Conservation (phyloP, 768 basidiomycete genomes). For the Pulveroboletus ravenelii region DNA sequence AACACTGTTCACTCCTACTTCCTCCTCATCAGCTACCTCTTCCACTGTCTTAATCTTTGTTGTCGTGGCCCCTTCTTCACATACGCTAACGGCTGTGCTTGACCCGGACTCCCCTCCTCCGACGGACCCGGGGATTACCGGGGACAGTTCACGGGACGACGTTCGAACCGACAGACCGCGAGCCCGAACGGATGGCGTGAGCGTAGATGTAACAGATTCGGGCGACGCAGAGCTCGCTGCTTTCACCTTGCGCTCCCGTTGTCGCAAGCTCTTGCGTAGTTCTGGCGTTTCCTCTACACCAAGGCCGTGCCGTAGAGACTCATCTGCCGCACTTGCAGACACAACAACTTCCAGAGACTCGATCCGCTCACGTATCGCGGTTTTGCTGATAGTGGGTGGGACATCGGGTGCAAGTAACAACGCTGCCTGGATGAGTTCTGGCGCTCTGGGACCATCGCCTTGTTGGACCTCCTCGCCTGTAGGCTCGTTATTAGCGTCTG, state of each 20-base stretch:
- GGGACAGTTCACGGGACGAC: slow-evolving; percentile 20
- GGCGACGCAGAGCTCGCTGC: slow-evolving; percentile 19
- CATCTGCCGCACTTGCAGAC: slow-evolving; percentile 6
- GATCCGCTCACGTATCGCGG: slow-evolving; percentile 23
- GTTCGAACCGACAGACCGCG: slow-evolving; percentile 20
- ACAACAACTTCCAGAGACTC: slow-evolving; percentile 11
- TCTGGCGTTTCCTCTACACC: slow-evolving; percentile 22
- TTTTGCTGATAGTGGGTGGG: slow-evolving; percentile 3
- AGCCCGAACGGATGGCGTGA: slow-evolving; percentile 24
- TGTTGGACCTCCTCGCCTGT: slow-evolving; percentile 4
- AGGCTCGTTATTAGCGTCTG: slow-evolving; percentile 2
- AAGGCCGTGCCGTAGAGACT: slow-evolving; percentile 7
- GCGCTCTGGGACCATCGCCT: background rate
- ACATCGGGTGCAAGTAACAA: slow-evolving; percentile 20
- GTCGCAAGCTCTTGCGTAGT: slow-evolving; percentile 29
- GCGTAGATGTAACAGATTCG: slow-evolving; percentile 26
- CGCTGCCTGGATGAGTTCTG: slow-evolving; percentile 1
- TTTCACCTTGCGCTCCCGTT: slow-evolving; percentile 25
- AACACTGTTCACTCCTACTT: slow-evolving; percentile 10
- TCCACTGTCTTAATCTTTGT: slow-evolving; percentile 16
- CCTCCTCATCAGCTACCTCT: slow-evolving; percentile 11
- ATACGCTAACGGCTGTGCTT: slow-evolving; percentile 32
- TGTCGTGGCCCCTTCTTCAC: slow-evolving; percentile 24
- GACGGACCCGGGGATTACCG: slow-evolving; percentile 24
- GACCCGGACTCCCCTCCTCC: slow-evolving; percentile 28